These are phyloP conservation scores for Xylaria sp. DNA, from an alignment of 2,329 filamentous ascomycete genomes.

Conservation along the genomic window DNA sequence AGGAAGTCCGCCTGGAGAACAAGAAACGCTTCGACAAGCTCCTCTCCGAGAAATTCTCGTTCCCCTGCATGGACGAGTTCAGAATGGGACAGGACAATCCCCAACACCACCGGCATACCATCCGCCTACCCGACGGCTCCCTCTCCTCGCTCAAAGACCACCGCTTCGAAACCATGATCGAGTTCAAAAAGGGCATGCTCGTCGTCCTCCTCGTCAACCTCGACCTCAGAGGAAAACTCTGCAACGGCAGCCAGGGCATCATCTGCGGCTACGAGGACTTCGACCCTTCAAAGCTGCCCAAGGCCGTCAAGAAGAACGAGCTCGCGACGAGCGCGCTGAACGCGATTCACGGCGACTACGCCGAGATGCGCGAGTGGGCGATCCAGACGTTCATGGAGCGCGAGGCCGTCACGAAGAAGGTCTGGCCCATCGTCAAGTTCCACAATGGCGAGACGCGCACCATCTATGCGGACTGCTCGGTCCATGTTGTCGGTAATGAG, in stretches of 20 bases:
- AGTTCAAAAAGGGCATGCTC: slow-evolving; percentile 46
- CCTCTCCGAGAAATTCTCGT: slow-evolving; percentile 27
- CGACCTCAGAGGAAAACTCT: slow-evolving; percentile 36
- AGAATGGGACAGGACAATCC: slow-evolving; percentile 28
- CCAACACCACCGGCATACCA: slow-evolving; percentile 20
- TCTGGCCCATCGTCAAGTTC: slow-evolving; percentile 51
- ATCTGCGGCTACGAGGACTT: slow-evolving; percentile 40
- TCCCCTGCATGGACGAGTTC: slow-evolving; percentile 39
- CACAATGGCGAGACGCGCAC: slow-evolving; percentile 40
- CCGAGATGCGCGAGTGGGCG: slow-evolving; percentile 33
- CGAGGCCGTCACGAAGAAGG: slow-evolving; percentile 27
- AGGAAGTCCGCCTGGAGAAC: slow-evolving; percentile 36
- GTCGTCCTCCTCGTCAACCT: slow-evolving; percentile 50
- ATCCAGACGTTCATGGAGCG: slow-evolving; percentile 37
- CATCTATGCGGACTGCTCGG: slow-evolving; percentile 48
- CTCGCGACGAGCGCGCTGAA: background rate
- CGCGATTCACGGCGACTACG: slow-evolving; percentile 35
- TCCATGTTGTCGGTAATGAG: slow-evolving; percentile 42
- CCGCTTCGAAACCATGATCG: slow-evolving; percentile 38
- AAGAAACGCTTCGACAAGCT: slow-evolving; percentile 32
- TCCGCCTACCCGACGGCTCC: slow-evolving; percentile 17
- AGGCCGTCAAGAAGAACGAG: slow-evolving; percentile 11
- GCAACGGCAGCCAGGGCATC: slow-evolving; percentile 45
- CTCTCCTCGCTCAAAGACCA: slow-evolving; percentile 40
- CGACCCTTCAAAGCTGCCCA: slow-evolving; percentile 29